Base-by-base conservation (phyloP, 352 stramenopile genomes). In the Pythium chondricola region DNA sequence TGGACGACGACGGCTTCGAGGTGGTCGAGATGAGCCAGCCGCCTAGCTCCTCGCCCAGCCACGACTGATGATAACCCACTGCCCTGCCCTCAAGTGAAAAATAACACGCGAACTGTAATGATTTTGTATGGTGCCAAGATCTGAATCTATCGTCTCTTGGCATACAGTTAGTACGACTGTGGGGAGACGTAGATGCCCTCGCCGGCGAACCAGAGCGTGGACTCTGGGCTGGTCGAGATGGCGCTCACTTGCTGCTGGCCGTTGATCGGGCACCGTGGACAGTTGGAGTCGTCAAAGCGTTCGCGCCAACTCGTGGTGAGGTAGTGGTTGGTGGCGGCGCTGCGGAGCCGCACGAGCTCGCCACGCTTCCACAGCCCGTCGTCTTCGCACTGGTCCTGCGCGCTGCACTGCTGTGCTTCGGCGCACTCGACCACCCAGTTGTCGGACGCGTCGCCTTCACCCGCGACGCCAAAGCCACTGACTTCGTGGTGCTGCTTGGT, bases 1-100 rank as follows among this genome's bases (percentile, higher is more conserved):
- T 93, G 17, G 82, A 90, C 30, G 73, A 89, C 36, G 79, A 91
- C 43, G 79, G 79, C 25, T 93, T 93, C 48, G 81, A 93, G 65
- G 77, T 90, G 8, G 24, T 87, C 10, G 72, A 85, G 2, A 10
- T 50, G 16, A n/a, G n/a, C n/a, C 14, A 48, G 1, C 43, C 31
- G 25, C 30, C 42, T 11, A 26, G 52, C 3, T 13, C 31, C 9
- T 50, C 43, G 4, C 38, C 35, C 2, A 41, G 24, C 6, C 35
- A 39, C 30, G 40, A 47, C 3, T 44, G 39, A 50, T n/a, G n/a
- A n/a, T n/a, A n/a, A n/a, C n/a, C n/a, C n/a, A n/a, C n/a, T n/a
- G n/a, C n/a, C n/a, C n/a, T n/a, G n/a, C n/a, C n/a, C n/a, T n/a
- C n/a, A n/a, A n/a, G n/a, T n/a, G n/a, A n/a, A n/a, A n/a, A n/a